phyloP scores from a whole-genome alignment of 2,329 filamentous ascomycete species.

The Beauveria brongniartii region DNA sequence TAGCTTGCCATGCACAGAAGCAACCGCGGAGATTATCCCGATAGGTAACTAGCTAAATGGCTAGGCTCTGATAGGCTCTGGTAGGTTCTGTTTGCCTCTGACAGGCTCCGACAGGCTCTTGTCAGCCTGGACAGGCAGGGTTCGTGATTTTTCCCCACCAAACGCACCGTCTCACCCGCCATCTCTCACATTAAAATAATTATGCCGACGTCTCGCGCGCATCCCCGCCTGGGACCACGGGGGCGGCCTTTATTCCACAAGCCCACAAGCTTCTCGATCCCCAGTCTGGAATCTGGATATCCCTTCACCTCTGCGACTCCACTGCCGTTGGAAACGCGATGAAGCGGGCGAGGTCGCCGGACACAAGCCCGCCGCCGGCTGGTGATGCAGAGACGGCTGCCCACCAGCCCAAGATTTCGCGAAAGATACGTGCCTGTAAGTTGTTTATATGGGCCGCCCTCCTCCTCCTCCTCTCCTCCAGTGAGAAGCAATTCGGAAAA shows the following conservation, averaged over 20 bases:
- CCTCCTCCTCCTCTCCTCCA: too few relatives aligned
- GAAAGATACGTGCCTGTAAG: slow-evolving; percentile 26
- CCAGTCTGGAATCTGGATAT: slow-evolving; percentile 20
- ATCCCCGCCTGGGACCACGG: background rate
- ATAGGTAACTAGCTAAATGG: background rate
- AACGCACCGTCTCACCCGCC: background rate
- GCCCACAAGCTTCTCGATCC: slow-evolving; percentile 18
- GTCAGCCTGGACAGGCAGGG: background rate
- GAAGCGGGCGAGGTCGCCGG: slow-evolving; percentile 17
- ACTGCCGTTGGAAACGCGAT: slow-evolving; percentile 12
- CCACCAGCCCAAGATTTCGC: slow-evolving; percentile 23
- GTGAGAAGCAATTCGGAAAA: too few relatives aligned
- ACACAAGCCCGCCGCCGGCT: slow-evolving; percentile 13
- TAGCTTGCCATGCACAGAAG: background rate
- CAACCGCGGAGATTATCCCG: slow-evolving; percentile 5
- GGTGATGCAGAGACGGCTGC: background rate
- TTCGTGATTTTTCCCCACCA: background rate
- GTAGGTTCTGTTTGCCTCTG: too few relatives aligned
- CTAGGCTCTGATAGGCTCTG: background rate
- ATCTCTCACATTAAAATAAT: background rate
- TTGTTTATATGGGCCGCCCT: background rate
- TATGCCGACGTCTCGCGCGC: background rate
- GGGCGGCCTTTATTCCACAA: slow-evolving; percentile 9
- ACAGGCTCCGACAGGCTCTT: background rate
- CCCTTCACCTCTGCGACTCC: slow-evolving; percentile 9